Conservation (phyloP, 169 alveolate species). For the Plasmodium billcollinsi region DNA sequence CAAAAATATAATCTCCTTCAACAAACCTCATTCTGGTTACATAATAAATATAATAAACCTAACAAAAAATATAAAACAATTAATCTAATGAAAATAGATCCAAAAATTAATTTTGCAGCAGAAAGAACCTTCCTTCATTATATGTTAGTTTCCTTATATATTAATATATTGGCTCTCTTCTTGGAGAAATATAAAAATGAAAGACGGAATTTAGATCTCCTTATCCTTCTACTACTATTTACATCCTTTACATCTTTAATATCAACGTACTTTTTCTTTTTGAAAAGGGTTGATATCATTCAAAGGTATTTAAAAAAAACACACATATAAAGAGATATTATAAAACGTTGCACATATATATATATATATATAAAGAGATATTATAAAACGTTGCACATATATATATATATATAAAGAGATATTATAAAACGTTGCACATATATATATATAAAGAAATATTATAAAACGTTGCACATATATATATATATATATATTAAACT, state of each 20-base stretch:
- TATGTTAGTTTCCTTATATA: conserved; percentile 80
- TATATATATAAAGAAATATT: conserved; percentile 17
- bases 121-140: conserved; percentile 88
- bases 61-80: conserved; percentile 34
- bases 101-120: conserved; percentile 87
- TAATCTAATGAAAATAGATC: conserved; percentile 82
- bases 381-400: no score
- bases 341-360: no score
- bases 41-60: conserved; percentile 30
- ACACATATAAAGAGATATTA: background rate
- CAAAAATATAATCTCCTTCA: conserved; percentile 18
- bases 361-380: background rate
- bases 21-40: conserved; percentile 37
- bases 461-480: no score
- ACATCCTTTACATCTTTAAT: conserved; percentile 48
- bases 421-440: no score
- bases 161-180: conserved; percentile 75
- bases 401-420: background rate
- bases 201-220: conserved; percentile 14
- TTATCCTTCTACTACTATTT: conserved; percentile 17
- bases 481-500: no score
- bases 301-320: conserved; percentile 8
- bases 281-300: conserved; percentile 38
- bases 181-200: conserved; percentile 69
- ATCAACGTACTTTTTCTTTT: conserved; percentile 57